Base-by-base conservation (phyloP, 2,329 filamentous ascomycete genomes). In the Hypoxylon sp. region DNA sequence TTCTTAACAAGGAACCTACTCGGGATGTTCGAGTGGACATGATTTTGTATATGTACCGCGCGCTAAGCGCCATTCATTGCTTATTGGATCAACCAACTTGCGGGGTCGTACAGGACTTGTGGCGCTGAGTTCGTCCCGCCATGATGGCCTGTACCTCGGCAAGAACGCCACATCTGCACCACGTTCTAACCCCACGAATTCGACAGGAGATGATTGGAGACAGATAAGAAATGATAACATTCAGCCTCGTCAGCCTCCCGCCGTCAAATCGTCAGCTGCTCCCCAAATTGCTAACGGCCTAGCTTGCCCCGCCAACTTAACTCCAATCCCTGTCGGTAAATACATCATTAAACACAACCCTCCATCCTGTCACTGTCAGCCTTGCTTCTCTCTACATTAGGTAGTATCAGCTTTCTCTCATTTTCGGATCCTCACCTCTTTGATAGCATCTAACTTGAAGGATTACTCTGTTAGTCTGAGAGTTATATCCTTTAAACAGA, bases 241-340 rank as follows among this genome's bases (percentile, higher is more conserved):
- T 67, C 60, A 67, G 61, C 62, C 65, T 67, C 34, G 59, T 67
- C 41, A 57, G 56, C 62, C 58, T 62, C 41, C 43, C 41, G 32
- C 20, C 44, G 64, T 64, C 61, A 67, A 61, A 7, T 26, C 24
- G 24, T 26, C 61, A 56, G 37, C n/a, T 41, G 11, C 6, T 6
- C 13, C 17, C 13, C n/a, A n/a, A n/a, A n/a, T n/a, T 5, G 60
- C 34, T 59, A 28, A 28, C 37, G 46, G 46, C 39, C 10, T 64
- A 47, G 13, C 32, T 30, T 6, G 39, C 61, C 64, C 65, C 65
- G 55, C 62, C 59, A 57, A 52, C 28, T 41, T 7, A n/a, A 39
- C 32, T n/a, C 39, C 41, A 57, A 67, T 58, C 65, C 65, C 53
- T 67, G 65, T 53, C 64, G 30, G 43, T 52, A 59, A 20, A n/a